Evolutionary conservation across 163 green algal genomes (phyloP).

Genomic region (Chlorella variabilis): DNA sequence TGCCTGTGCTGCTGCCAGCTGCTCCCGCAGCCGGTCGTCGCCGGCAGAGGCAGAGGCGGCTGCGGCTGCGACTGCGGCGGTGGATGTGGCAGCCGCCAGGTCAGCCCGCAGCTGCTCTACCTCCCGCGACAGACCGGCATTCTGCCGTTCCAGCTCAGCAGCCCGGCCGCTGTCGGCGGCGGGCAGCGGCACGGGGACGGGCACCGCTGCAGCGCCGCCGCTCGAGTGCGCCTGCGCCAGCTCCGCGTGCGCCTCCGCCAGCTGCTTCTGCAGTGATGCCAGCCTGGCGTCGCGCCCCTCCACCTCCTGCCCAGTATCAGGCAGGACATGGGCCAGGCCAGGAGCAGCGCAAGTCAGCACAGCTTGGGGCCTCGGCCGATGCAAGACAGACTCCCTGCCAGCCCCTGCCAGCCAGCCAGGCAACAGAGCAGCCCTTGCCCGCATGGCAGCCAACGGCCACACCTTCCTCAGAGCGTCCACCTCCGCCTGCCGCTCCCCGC

Average conservation of each 20-base stretch:
- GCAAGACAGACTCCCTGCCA: background rate
- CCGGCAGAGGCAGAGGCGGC: background rate
- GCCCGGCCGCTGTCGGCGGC: background rate
- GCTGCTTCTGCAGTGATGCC: constrained; percentile 13
- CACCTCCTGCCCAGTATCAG: background rate
- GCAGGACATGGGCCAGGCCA: background rate
- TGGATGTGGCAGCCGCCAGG: background rate
- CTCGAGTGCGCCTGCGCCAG: background rate
- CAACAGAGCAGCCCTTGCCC: background rate
- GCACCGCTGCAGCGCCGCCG: background rate
- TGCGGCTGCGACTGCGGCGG: background rate
- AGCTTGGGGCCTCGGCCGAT: too few relatives aligned
- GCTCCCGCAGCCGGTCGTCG: background rate
- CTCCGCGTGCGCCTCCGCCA: background rate
- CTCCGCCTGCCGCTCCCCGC: background rate
- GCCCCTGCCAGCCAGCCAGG: background rate
- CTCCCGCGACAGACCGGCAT: constrained; percentile 7
- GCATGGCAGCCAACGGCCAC: background rate
- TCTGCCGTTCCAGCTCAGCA: constrained; percentile 11
- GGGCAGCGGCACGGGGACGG: background rate
- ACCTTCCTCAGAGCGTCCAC: constrained; percentile 17
- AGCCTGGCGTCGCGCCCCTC: background rate
- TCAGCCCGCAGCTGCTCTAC: constrained; percentile 22
- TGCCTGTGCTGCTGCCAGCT: constrained; percentile 10
- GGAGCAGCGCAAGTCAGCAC: background rate